Percentiles rank a stretch among this genome's conserved stretches.
phyloP scores from a whole-genome alignment of 306 rosid species.

The Corylus americana region DNA sequence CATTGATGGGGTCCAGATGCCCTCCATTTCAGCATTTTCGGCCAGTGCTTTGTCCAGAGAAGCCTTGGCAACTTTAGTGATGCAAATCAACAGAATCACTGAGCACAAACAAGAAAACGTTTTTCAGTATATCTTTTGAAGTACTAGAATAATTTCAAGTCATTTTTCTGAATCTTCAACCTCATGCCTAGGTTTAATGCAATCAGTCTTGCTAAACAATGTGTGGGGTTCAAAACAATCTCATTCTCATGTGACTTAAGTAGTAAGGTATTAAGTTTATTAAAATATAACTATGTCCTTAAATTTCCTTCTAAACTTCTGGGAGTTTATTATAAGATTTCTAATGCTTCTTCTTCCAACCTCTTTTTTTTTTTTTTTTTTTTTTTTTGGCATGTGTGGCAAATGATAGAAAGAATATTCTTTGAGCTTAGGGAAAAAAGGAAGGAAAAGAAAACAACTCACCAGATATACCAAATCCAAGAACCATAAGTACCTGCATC shows the following conservation, averaged over 20 bases:
- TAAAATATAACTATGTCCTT: not conserved
- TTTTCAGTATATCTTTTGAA: not conserved
- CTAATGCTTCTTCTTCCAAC: not conserved
- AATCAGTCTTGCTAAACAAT: not conserved
- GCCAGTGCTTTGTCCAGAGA: constrained; percentile 53
- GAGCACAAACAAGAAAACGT: constrained; percentile 18
- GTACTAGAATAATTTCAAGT: not conserved
- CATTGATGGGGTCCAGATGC: constrained; percentile 21
- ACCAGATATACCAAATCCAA: constrained; percentile 62
- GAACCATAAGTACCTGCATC: constrained; percentile 46
- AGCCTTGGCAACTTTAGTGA: constrained; percentile 58
- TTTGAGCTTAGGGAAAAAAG: not conserved
- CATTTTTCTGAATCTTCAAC: not conserved
- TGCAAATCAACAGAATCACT: constrained; percentile 43
- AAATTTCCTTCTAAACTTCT: not conserved
- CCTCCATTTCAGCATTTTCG: constrained; percentile 36
- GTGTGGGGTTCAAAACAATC: not conserved
- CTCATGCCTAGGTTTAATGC: not conserved
- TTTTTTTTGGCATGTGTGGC: not conserved
- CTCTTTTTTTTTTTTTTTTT: not conserved
- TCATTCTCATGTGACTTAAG: not conserved
- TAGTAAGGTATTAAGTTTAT: not conserved
- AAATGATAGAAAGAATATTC: not conserved
- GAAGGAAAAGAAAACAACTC: constrained; percentile 8
- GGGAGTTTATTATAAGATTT: not conserved